Base-by-base conservation (phyloP, 2,329 filamentous ascomycete species). In the Alternaria sp. region DNA sequence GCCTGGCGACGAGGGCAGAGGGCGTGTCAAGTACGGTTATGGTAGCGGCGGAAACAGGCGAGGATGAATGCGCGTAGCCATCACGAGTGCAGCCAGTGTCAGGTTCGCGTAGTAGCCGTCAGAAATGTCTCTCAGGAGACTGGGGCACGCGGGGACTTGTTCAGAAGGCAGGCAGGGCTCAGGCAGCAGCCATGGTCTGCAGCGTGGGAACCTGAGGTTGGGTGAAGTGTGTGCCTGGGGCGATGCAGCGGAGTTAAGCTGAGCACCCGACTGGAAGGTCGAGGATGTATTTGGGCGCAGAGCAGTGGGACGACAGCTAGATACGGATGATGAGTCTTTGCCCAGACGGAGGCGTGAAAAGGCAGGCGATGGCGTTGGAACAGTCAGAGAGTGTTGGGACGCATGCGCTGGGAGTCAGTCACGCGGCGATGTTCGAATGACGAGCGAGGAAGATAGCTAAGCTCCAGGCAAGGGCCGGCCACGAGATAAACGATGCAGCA, bases 111-210 rank as follows among this genome's bases (percentile, higher is more conserved):
- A 52, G 68, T 61, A 64, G 63, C 67, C 61, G 73, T 66, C 67
- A 69, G 64, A 61, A 58, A 57, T 59, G 57, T 66, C 65, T 68
- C 68, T 69, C 70, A 72, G 71, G 63, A 72, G 71, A 74, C 66
- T 59, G 60, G 70, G 58, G 34, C 73, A 76, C 73, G 69, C 70
- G 71, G 65, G 64, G 46, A 57, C 38, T 47, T 56, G 32, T 44
- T 47, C 53, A 56, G 46, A 57, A 32, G 57, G 43, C 47, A 47
- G 51, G 52, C 48, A 36, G 58, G 63, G 69, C 74, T 76, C 73
- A 78, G 76, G 76, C 76, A 78, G 59, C 75, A 77, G 75, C 69
- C 70, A 76, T 76, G 67, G 57, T 68, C 59, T 66, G 65, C 42
- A 58, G 54, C 58, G 65, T 62, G 61, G 32, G 62, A 63, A 64